A percentile compares a stretch with the other conserved stretches of the same genome.
phyloP scores from a whole-genome alignment of 176 grass and related monocot genomes.

The Phoenix roebelenii region DNA sequence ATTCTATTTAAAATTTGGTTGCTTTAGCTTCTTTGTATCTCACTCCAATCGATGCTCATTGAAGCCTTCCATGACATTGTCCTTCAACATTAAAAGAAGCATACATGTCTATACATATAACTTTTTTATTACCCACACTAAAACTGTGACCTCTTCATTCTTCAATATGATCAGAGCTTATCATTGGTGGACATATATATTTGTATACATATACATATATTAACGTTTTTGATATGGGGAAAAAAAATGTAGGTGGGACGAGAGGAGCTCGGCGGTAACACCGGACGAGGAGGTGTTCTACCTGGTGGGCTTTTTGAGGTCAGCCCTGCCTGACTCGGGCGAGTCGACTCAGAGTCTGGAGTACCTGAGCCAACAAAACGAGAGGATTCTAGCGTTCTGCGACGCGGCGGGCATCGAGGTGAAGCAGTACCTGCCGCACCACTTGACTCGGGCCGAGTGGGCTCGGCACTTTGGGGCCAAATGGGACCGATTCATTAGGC shows the following conservation, averaged over 20 bases:
- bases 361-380: conserved; percentile 57
- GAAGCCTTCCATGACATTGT: too few relatives aligned
- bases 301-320: conserved; percentile 82
- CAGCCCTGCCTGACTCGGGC: conserved; percentile 40
- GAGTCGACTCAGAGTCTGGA: conserved; percentile 35
- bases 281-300: conserved; percentile 93
- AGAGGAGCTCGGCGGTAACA: conserved; percentile 63
- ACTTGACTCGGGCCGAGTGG: conserved; percentile 60
- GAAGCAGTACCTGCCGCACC: conserved; percentile 82
- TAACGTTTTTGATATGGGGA: too few relatives aligned
- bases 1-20: neutral
- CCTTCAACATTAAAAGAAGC: too few relatives aligned
- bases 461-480: conserved; percentile 53
- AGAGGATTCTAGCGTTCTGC: conserved; percentile 66
- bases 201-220: too few relatives aligned
- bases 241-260: conserved; percentile 58
- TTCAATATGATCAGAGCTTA: too few relatives aligned
- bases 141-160: too few relatives aligned
- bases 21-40: neutral
- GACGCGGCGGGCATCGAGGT: conserved; percentile 33
- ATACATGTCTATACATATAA: too few relatives aligned
- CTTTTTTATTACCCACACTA: too few relatives aligned
- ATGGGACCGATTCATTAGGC: conserved; percentile 43
- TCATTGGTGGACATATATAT: too few relatives aligned
- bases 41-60: neutral